Evolutionary conservation across 768 basidiomycete species (phyloP).

Genomic region (Sutorius australiensis): DNA sequence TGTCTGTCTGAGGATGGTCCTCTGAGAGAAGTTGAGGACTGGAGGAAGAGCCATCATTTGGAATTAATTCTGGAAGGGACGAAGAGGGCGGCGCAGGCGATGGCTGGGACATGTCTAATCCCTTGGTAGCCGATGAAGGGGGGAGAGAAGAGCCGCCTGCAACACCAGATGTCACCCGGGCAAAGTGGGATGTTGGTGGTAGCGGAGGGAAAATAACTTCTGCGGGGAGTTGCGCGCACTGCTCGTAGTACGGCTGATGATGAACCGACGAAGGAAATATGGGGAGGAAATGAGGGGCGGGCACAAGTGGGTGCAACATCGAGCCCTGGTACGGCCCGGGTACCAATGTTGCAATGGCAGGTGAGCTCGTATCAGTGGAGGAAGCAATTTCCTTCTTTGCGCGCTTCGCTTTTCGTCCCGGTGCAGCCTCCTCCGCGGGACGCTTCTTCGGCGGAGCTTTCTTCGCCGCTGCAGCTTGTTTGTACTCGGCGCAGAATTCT

Average conservation of each 20-base stretch:
- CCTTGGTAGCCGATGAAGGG: constrained; percentile 23
- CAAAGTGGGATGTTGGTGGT: constrained; percentile 48
- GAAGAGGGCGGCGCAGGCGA: constrained; percentile 34
- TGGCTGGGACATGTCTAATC: constrained; percentile 21
- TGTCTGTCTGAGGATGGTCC: constrained; percentile 20
- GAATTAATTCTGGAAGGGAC: constrained; percentile 59
- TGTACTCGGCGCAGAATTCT: constrained; percentile 42
- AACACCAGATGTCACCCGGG: constrained; percentile 24
- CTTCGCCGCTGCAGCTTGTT: constrained; percentile 28
- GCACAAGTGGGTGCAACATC: constrained; percentile 20
- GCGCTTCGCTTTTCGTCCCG: constrained; percentile 46
- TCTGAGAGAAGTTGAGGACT: constrained; percentile 48
- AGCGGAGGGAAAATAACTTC: constrained; percentile 75
- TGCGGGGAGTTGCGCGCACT: constrained; percentile 50
- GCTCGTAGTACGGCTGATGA: constrained; percentile 73
- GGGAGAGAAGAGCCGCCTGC: constrained; percentile 16
- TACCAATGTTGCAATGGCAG: constrained; percentile 20
- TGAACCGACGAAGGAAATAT: constrained; percentile 59
- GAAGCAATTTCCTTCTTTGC: constrained; percentile 36
- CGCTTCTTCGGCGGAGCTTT: constrained; percentile 37
- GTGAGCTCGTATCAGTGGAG: constrained; percentile 24
- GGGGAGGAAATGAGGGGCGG: constrained; percentile 26
- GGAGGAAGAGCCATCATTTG: constrained; percentile 62
- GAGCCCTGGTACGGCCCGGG: constrained; percentile 12
- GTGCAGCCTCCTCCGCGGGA: constrained; percentile 33